These are phyloP conservation scores for Suillus clintonianus DNA, from an alignment of 768 basidiomycete genomes.

Conservation along the genomic window DNA sequence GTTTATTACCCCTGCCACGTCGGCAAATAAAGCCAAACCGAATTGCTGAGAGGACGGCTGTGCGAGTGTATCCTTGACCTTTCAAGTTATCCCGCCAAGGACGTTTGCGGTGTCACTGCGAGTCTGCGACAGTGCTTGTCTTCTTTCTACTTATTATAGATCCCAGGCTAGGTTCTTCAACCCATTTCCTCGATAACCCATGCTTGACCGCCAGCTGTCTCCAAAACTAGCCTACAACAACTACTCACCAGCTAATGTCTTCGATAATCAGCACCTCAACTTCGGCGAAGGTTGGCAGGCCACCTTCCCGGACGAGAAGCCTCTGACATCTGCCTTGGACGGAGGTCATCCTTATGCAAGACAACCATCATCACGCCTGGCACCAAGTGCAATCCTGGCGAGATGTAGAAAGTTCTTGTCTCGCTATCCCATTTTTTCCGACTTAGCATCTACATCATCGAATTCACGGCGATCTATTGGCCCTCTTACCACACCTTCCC, in stretches of 20 bases:
- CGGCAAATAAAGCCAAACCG: slow-evolving; percentile 1
- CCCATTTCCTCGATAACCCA: neutral
- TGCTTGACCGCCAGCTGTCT: slow-evolving; percentile 14
- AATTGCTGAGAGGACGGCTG: neutral
- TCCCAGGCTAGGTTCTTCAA: neutral
- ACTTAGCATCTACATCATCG: slow-evolving; percentile 23
- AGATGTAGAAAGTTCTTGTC: slow-evolving; percentile 19
- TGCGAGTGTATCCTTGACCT: neutral
- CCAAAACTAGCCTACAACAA: slow-evolving; percentile 6
- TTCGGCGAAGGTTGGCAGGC: slow-evolving; percentile 24
- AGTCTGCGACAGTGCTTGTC: neutral
- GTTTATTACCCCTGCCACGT: neutral
- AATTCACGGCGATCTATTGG: slow-evolving; percentile 23
- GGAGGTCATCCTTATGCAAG: slow-evolving; percentile 7
- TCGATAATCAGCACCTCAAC: slow-evolving; percentile 16
- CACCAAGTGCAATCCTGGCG: slow-evolving; percentile 12
- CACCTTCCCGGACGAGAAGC: slow-evolving; percentile 17
- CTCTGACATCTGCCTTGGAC: slow-evolving; percentile 5
- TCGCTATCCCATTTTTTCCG: slow-evolving; percentile 15
- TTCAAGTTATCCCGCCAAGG: neutral
- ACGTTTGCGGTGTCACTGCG: neutral
- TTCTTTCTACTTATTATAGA: neutral
- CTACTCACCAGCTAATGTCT: slow-evolving; percentile 21
- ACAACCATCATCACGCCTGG: slow-evolving; percentile 7
- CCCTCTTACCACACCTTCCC: slow-evolving; percentile 16